phyloP scores from a whole-genome alignment of 2,329 filamentous ascomycete species.

The Fusarium sp. region DNA sequence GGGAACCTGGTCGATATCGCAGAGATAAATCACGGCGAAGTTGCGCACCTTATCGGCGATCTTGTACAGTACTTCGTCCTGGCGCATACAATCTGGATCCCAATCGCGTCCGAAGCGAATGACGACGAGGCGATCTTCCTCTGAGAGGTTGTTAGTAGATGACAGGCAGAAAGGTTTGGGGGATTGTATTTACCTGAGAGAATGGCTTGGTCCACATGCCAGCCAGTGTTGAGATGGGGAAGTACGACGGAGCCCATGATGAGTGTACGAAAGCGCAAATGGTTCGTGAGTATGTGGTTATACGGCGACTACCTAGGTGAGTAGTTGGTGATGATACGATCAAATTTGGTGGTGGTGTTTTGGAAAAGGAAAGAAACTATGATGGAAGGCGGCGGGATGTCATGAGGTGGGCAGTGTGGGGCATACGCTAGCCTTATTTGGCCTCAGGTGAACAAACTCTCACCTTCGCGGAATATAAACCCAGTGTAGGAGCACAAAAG shows the following conservation, averaged over 20 bases:
- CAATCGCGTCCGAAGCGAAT: constrained; percentile 93
- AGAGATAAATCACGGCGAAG: constrained; percentile 92
- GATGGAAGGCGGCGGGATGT: constrained; percentile 21
- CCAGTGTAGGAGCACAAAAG: neutral
- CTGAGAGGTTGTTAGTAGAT: constrained; percentile 48
- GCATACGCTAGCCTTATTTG: neutral
- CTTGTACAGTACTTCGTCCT: constrained; percentile 94
- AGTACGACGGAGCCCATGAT: constrained; percentile 85
- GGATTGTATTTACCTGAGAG: constrained; percentile 52
- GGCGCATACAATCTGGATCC: constrained; percentile 75
- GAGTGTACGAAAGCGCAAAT: no score
- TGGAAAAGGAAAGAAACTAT: constrained; percentile 14
- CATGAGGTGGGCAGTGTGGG: neutral
- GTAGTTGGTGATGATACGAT: neutral
- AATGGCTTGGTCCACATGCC: constrained; percentile 99
- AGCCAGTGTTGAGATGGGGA: constrained; percentile 89
- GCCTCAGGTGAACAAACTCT: constrained; percentile 8
- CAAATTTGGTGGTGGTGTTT: neutral
- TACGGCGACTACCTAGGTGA: neutral
- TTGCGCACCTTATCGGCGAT: constrained; percentile 95
- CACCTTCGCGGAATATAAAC: constrained; percentile 2
- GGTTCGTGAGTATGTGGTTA: neutral
- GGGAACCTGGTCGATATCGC: constrained; percentile 89
- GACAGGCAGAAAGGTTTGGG: neutral
- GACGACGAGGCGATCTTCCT: constrained; percentile 92